Conservation (phyloP, 2,329 filamentous ascomycete species). For the Neurospora crassa region DNA sequence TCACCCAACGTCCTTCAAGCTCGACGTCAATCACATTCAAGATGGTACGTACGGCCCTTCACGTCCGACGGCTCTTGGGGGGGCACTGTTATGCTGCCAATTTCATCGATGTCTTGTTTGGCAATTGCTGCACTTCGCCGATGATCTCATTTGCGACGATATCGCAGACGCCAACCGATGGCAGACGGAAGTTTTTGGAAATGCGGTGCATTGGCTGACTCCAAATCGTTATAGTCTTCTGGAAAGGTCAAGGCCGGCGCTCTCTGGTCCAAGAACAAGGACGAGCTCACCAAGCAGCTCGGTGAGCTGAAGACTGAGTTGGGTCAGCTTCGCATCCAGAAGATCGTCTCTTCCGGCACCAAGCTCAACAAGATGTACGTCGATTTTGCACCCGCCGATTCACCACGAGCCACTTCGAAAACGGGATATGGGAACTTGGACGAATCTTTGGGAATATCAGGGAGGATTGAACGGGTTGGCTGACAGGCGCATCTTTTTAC, state of each 20-base stretch:
- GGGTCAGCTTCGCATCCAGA: slow-evolving; percentile 93
- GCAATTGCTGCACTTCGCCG: background rate
- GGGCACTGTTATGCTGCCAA: background rate
- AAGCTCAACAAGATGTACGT: slow-evolving; percentile 97
- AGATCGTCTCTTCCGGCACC: slow-evolving; percentile 88
- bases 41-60: slow-evolving; percentile 16
- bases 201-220: slow-evolving; percentile 18
- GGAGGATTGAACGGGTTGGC: slow-evolving; percentile 5
- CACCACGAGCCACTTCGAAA: slow-evolving; percentile 6
- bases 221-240: slow-evolving; percentile 40
- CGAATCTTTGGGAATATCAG: background rate
- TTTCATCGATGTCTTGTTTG: slow-evolving; percentile 1
- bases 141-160: background rate
- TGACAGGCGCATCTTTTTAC: slow-evolving; percentile 21
- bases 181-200: slow-evolving; percentile 7
- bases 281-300: slow-evolving; percentile 92
- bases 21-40: slow-evolving; percentile 19
- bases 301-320: slow-evolving; percentile 94
- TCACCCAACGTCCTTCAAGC: slow-evolving; percentile 20
- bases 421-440: background rate
- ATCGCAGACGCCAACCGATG: background rate
- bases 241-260: slow-evolving; percentile 84
- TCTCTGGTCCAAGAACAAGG: slow-evolving; percentile 99
- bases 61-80: background rate
- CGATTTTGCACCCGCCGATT: slow-evolving; percentile 10